Percentiles rank a stretch among this genome's conserved stretches.
These are phyloP conservation scores for Mycena sanguinolenta DNA, from an alignment of 768 basidiomycete species.

Conservation along the genomic window DNA sequence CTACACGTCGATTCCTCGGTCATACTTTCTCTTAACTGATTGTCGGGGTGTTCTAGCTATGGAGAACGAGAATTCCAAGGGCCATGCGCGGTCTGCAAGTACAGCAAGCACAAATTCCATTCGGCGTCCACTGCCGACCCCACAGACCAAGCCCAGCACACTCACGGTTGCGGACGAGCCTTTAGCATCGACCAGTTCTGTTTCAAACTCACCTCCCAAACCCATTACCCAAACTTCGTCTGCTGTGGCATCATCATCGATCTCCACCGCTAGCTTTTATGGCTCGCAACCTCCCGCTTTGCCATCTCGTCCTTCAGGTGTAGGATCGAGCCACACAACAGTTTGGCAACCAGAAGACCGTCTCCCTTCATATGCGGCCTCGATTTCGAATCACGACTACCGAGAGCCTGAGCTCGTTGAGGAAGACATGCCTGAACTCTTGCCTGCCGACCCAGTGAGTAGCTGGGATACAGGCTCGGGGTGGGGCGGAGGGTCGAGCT, in stretches of 20 bases:
- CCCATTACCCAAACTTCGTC: slow-evolving; percentile 15
- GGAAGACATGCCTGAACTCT: slow-evolving; percentile 52
- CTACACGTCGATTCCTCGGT: slow-evolving; percentile 23
- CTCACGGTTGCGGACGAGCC: slow-evolving; percentile 46
- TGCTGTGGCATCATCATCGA: slow-evolving; percentile 26
- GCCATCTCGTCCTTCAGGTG: slow-evolving; percentile 53
- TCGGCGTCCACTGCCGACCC: slow-evolving; percentile 63
- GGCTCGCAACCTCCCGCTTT: slow-evolving; percentile 51
- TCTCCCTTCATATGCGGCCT: slow-evolving; percentile 53
- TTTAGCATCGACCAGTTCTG: slow-evolving; percentile 25
- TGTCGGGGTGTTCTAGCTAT: slow-evolving; percentile 44
- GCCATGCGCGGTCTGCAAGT: slow-evolving; percentile 37
- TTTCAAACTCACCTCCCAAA: slow-evolving; percentile 22
- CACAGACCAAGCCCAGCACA: slow-evolving; percentile 55
- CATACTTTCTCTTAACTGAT: background rate
- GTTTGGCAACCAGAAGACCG: slow-evolving; percentile 50
- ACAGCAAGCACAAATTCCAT: slow-evolving; percentile 33
- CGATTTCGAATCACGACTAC: slow-evolving; percentile 51
- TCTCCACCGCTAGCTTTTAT: slow-evolving; percentile 47
- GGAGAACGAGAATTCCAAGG: slow-evolving; percentile 63
- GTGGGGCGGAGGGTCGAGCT: slow-evolving; percentile 38
- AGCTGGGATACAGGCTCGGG: slow-evolving; percentile 37
- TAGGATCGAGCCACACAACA: slow-evolving; percentile 61
- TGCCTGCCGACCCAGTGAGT: slow-evolving; percentile 47
- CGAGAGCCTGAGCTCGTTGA: slow-evolving; percentile 71